Base-by-base conservation (phyloP, 1,284 basidiomycete species). In the Ceratobasidium sp. region DNA sequence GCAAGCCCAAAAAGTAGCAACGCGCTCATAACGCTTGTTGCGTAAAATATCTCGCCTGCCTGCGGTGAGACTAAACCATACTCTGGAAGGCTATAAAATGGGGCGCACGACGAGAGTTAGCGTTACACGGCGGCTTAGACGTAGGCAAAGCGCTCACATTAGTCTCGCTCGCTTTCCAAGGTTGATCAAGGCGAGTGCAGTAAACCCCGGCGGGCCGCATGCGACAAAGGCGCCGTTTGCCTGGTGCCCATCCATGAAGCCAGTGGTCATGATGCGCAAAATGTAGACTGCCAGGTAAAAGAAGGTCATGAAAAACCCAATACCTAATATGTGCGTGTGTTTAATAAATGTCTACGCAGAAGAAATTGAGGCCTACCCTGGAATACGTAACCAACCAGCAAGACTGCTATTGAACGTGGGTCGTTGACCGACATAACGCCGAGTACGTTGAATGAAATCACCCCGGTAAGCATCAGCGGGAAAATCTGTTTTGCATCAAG, bases 191-290 rank as follows among this genome's bases (percentile, higher is more conserved):
- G 74, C 74, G 7, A 73, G 51, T 28, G 74, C 73, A 18, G 73
- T 74, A 63, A 74, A 75, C 23, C 74, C 74, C 21, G 74, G 74
- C 9, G 74, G 74, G n/a, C 74, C 74, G 59, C 69, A 72, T 14
- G 70, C 74, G 48, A 75, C 74, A 59, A 75, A 75, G 12, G 72
- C 74, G 23, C 72, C 75, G 42, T 76, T 76, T 6, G 75, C 75
- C 59, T 73, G 74, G 40, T 73, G 72, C 5, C 75, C 75, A 30
- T 73, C 66, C 54, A 76, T 59, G 54, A 69, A 69, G 14, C 66
- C 66, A n/a, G 66, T 59, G 30, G 66, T 59, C 66, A 69, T 71
- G 73, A 75, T 38, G 58, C 75, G 28, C 49, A 74, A 16, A 48
- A 73, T 67, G 69, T 69, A 69, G 54, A 69, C 58, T 1, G 66